These are phyloP conservation scores for Xylogone sp. DNA, from an alignment of 2,329 filamentous ascomycete genomes.

Conservation along the genomic window DNA sequence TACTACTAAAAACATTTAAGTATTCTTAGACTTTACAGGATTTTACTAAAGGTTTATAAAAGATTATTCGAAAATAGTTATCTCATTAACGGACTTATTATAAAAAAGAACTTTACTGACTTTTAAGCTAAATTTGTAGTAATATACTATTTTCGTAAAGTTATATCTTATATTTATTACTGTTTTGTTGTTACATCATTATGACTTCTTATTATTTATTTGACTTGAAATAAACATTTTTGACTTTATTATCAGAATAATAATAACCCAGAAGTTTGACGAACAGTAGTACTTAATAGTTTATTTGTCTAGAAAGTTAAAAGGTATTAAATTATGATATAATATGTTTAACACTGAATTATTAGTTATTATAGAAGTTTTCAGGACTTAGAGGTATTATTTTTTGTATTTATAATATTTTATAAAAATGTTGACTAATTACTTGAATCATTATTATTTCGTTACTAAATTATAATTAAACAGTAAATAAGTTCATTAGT, in stretches of 20 bases:
- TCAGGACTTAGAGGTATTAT: neutral
- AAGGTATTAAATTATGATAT: neutral
- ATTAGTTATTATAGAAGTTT: neutral
- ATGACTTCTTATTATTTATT: neutral
- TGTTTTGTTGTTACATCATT: neutral
- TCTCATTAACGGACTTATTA: neutral
- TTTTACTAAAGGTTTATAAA: neutral
- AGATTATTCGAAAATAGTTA: neutral
- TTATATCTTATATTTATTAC: neutral
- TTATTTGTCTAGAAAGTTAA: neutral
- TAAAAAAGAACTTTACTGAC: neutral
- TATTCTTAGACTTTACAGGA: neutral
- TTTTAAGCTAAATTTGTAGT: neutral
- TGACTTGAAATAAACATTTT: neutral
- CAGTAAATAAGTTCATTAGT: constrained; percentile 2
- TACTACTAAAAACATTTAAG: neutral
- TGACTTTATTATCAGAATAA: neutral
- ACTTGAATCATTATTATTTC: neutral
- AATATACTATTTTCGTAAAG: neutral
- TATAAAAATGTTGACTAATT: constrained; percentile 1
- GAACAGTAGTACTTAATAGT: neutral
- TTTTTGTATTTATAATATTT: constrained; percentile 1
- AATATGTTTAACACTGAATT: neutral
- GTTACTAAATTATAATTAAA: constrained; percentile 1
- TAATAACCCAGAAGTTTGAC: neutral